Base-by-base conservation (phyloP, 2,329 filamentous ascomycete genomes). In the Tolypocladium guangdongense region DNA sequence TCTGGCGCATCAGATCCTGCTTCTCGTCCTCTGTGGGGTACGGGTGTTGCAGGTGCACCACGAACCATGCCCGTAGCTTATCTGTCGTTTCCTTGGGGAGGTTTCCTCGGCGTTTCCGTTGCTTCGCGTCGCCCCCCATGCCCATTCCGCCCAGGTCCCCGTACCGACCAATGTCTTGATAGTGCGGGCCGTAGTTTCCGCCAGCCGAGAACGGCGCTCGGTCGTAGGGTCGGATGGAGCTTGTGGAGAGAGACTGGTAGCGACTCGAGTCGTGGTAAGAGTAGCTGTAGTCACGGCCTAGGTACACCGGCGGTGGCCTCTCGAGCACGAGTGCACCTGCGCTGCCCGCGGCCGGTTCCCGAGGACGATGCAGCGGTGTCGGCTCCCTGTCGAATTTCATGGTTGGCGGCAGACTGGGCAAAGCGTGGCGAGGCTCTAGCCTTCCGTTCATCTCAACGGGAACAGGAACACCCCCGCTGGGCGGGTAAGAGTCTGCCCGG, bases 11-110 rank as follows among this genome's bases (percentile, higher is more conserved):
- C 49, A 95, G 76, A 55, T 87, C 81, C 64, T 91, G 82, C 69
- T 95, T 95, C 71, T 95, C 87, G 57, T 95, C 88, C 67, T 95
- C 88, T 5, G 84, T 90, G 1, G 90, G 90, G 65, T 95, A 95
- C 0, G 90, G 89, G 63, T 93, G 89, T 56, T 83, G 76, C 8
- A 90, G 69, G 67, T 93, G 87, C n/a, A 78, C 77, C 51, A 84
- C 71, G 59, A 95, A 91, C 90, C 90, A 96, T 0, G 81, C 75
- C 52, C 87, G 82, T 41, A 96, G 75, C 59, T 88, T 84, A 64
- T 91, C 87, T 0, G 90, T 96, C 0, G 89, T 88, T 52, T 90
- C 87, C 65, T 95, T 95, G n/a, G 90, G 90, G 3, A 96, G 75
- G 63, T 96, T 96, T 1, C 90, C 90, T 39, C 90, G 79, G 51